Evolutionary conservation across 805 yeast species (phyloP), one percentile per base, ranked within the genome.

Genomic region (Candida qinlingensis): DNA sequence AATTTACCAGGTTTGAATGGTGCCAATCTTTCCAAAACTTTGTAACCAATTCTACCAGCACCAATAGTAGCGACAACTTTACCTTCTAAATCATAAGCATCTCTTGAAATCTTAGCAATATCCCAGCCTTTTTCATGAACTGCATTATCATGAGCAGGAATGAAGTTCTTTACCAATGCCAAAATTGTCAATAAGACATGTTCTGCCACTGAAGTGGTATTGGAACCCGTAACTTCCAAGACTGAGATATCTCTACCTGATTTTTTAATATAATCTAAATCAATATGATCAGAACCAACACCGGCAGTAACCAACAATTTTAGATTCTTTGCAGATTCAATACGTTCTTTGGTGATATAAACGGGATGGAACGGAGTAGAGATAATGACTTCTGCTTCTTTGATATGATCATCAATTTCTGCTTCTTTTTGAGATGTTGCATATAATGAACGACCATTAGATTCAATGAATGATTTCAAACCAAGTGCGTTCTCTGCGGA

Each of bases 331-430:
- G 92, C 91, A 61, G 77, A 76, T 44, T 71, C 80, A 54, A 86
- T 75, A 59, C 92, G 75, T 57, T 81, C 84, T 50, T 74, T 72
- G 47, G 83, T 77, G 63, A 86, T 73, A 66, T 86, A 86, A 36
- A 83, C 92, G 5, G 95, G 94, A 67, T 77, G 87, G 76, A 87
- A 86, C 4, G 95, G 94, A 10, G 92, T 85, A 38, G 91, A 80
- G 66, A 87, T 85, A 60, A 86, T 77, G 45, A 86, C 74, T 57
- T 86, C 94, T 5, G 91, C 87, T 52, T 82, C 89, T 42, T 73
- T 77, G 62, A 86, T 75, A 54, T 84, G 73, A 60, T 75, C 71
- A 65, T 86, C 94, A 42, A 86, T 76, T 36, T 63, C 74, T 3
- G 85, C 75, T 48, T 85, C 95, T 65, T 86, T 86, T 65, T 79